Percentiles rank a stretch among this genome's conserved stretches.
These are phyloP conservation scores for sunflower (Helianthus annuus) DNA, from an alignment of 129 eudicot genomes.

Conservation along the genomic window HanXRQr2.0-SUNRISE NC_035444.2:151073417-151073916, in stretches of 20 bases:
- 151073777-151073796: constrained; percentile 56
- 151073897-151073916: constrained; percentile 61
- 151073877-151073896: constrained; percentile 53
- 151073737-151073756: constrained; percentile 36
- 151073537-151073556: not conserved
- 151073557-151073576: not conserved
- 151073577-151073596: constrained; percentile 34
- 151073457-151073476: not conserved
- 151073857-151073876: constrained; percentile 61
- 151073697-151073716: constrained; percentile 59
- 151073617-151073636: constrained; percentile 22
- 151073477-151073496: not conserved
- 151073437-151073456: constrained; percentile 35
- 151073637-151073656: constrained; percentile 33
- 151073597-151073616: constrained; percentile 22
- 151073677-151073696: constrained; percentile 47
- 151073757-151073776: constrained; percentile 46
- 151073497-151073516: constrained; percentile 13
- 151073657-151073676: constrained; percentile 45
- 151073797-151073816: constrained; percentile 58
- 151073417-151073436: constrained; percentile 9
- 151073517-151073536: constrained; percentile 13
- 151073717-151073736: constrained; percentile 46
- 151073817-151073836: constrained; percentile 46
- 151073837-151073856: constrained; percentile 49